Conservation (phyloP, 2,329 filamentous ascomycete species). For the Tolypocladium tropicale region DNA sequence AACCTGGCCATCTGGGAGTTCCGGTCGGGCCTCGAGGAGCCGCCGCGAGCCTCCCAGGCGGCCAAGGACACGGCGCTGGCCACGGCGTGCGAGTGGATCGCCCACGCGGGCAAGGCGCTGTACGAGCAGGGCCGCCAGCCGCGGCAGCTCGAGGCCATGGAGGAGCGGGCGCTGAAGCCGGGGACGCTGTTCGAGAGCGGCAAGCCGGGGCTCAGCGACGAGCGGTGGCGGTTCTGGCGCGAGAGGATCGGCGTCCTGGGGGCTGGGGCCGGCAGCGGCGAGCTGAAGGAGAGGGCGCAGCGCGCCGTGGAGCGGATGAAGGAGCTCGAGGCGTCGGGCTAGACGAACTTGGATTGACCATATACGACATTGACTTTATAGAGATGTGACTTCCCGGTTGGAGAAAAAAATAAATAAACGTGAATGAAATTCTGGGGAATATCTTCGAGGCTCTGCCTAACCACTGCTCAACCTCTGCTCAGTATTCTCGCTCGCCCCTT, state of each 20-base stretch:
- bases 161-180: constrained; percentile 9
- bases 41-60: constrained; percentile 5
- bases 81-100: constrained; percentile 18
- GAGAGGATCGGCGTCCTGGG: constrained; percentile 14
- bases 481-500: background rate
- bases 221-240: constrained; percentile 21
- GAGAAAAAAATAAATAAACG: no score
- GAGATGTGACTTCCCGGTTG: no score
- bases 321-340: constrained; percentile 7
- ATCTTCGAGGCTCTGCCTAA: background rate
- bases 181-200: constrained; percentile 10
- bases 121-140: constrained; percentile 7
- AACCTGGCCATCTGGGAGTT: constrained; percentile 20
- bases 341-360: background rate
- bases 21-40: constrained; percentile 18
- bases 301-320: constrained; percentile 12
- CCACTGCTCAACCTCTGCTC: no score
- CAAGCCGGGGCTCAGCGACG: constrained; percentile 12
- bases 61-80: constrained; percentile 11
- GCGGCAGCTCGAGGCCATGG: constrained; percentile 9
- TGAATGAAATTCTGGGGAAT: background rate
- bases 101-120: constrained; percentile 16
- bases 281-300: constrained; percentile 11
- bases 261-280: constrained; percentile 5
- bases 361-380: no score